These are phyloP conservation scores for Candida sp. DNA, from an alignment of 1,139 yeast genomes.

Conservation along the genomic window DNA sequence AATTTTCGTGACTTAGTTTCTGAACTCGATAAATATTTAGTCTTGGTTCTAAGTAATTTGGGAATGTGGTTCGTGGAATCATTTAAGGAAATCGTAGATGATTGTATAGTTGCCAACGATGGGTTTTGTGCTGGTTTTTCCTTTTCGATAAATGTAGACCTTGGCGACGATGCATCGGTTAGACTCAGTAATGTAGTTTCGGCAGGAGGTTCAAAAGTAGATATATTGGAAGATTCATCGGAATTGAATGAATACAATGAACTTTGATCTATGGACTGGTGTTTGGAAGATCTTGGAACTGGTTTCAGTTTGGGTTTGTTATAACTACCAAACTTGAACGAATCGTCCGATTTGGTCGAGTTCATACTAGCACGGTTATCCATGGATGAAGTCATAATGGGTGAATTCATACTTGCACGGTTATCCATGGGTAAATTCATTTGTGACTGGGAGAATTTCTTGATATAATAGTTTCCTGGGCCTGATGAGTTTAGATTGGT, in stretches of 20 bases:
- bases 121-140: background rate
- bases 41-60: constrained; percentile 29
- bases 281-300: background rate
- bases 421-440: background rate
- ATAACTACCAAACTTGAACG: background rate
- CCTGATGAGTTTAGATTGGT: background rate
- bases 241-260: background rate
- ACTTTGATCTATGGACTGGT: background rate
- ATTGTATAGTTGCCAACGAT: background rate
- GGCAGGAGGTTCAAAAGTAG: constrained; percentile 3
- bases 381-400: background rate
- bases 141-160: constrained; percentile 2
- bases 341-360: background rate
- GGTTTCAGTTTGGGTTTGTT: background rate
- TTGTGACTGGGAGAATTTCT: constrained; percentile 2
- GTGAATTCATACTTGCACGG: background rate
- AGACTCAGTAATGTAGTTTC: constrained; percentile 1
- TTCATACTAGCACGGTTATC: background rate
- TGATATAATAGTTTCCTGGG: constrained; percentile 1
- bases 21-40: constrained; percentile 31
- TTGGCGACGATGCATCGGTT: constrained; percentile 6
- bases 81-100: background rate
- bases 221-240: background rate
- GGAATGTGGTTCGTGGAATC: constrained; percentile 7
- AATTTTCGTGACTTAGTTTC: constrained; percentile 39